Evolutionary conservation across 1,284 basidiomycete genomes (phyloP), one percentile per base, ranked within the genome.

Genomic region (Rhodotorula glutinis): DNA sequence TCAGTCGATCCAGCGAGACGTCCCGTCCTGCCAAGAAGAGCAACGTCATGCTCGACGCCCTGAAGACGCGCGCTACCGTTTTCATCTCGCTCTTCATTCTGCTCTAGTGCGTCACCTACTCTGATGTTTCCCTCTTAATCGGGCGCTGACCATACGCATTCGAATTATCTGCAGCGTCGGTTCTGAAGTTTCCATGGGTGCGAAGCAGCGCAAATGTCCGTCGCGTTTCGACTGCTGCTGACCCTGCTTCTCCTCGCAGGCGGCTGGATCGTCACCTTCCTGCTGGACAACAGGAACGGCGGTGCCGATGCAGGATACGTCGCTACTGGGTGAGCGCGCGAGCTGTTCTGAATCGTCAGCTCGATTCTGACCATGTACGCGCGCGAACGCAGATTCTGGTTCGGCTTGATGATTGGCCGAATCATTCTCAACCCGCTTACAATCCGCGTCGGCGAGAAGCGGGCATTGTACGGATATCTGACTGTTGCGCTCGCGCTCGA

Each of bases 211-310:
- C n/a, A n/a, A n/a, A n/a, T n/a, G n/a, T n/a, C n/a, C n/a, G n/a
- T n/a, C n/a, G n/a, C n/a, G n/a, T n/a, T n/a, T n/a, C n/a, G n/a
- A n/a, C n/a, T n/a, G 17, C 21, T 3, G 25, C 44, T n/a, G 4
- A n/a, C 19, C 21, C 33, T 14, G 2, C 13, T 11, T 21, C 4
- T n/a, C 30, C 40, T 9, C 23, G 13, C 10, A 17, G 27, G 25
- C 63, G 51, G 67, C 0, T 73, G 71, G 71, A 68, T 73, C 54
- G 69, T 73, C 0, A 73, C 72, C 8, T 71, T 69, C 43, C 13
- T 73, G 23, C 52, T 65, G 23, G 60, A 63, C n/a, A 59, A 67
- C 1, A 58, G 72, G 4, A 38, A 60, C 14, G 72, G 69, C 9
- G 71, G 71, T 1, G n/a, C 58, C 3, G 52, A 53, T 10, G 23